Percentiles rank a stretch among this genome's conserved stretches.
These are phyloP conservation scores for Leccinum longicurvipes DNA, from an alignment of 768 basidiomycete genomes.

Conservation along the genomic window DNA sequence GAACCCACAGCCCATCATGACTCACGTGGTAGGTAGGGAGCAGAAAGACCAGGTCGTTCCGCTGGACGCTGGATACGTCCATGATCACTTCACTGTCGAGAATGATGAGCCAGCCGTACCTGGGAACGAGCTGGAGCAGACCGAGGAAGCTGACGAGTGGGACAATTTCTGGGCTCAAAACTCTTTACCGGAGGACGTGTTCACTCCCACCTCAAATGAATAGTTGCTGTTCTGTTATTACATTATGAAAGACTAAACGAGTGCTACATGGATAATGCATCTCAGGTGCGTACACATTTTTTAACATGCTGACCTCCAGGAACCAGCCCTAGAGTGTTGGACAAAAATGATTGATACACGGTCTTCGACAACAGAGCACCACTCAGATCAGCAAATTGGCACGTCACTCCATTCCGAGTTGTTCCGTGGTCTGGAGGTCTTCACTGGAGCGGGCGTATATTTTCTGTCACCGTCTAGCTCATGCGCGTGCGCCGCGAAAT, in stretches of 20 bases:
- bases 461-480: conserved; percentile 16
- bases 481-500: conserved; percentile 19
- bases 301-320: background rate
- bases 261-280: conserved; percentile 1
- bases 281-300: background rate
- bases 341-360: background rate
- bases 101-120: conserved; percentile 15
- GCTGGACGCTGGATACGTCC: conserved; percentile 34
- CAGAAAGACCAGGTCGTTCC: conserved; percentile 29
- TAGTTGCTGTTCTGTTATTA: conserved; percentile 4
- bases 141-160: conserved; percentile 42
- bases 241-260: conserved; percentile 5
- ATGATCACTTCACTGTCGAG: conserved; percentile 23
- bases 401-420: conserved; percentile 25
- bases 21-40: background rate
- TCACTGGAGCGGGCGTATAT: conserved; percentile 13
- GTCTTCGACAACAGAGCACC: background rate
- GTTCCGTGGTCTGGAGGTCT: conserved; percentile 7
- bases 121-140: conserved; percentile 24
- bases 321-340: conserved; percentile 15
- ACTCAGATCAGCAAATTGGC: conserved; percentile 10
- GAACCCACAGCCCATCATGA: conserved; percentile 10
- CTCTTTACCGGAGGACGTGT: conserved; percentile 38
- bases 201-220: conserved; percentile 16
- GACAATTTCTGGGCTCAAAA: conserved; percentile 44